Evolutionary conservation across 1,284 basidiomycete species (phyloP), one percentile per base, ranked within the genome.

Genomic region (Irpex sp.): DNA sequence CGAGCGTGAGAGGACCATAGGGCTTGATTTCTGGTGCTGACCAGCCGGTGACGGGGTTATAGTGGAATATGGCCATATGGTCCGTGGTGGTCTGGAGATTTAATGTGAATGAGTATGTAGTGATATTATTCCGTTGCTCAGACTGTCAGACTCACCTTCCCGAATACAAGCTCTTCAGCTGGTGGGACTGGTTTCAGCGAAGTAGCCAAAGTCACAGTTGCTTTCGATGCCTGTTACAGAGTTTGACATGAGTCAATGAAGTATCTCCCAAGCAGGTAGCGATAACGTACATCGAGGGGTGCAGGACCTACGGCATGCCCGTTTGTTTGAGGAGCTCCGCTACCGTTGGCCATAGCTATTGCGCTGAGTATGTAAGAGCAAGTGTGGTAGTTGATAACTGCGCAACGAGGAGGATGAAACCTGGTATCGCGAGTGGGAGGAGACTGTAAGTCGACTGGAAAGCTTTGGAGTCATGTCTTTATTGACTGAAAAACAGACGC

Each of bases 11-110:
- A 0, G 91, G 89, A 0, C 81, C 88, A 65, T 88, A 74, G 0
- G 93, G 92, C 71, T 88, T 88, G 75, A 96, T 94, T 69, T 88
- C 83, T 0, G 94, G 94, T 0, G 83, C 77, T 8, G 84, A 85
- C 94, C 94, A 96, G 9, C 94, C 94, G 7, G 74, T 78, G 6
- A 73, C 69, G 0, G 89, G 86, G 61, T 88, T 81, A 76, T 86
- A 92, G 31, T 82, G 78, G 36, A 85, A 76, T 56, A 88, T 74
- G 55, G 93, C 82, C 93, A 96, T 96, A 75, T 96, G 93, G 76
- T 96, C 93, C 11, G 70, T 69, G 66, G 71, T 36, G 84, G 86
- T 67, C 81, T 68, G 26, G 19, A 26, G 34, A 37, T 34, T 6
- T 1, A 34, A 34, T 21, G 11, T 31, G 11, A 4, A 19, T 49